Evolutionary conservation across 768 basidiomycete genomes (phyloP).

Genomic region (Xerocomellus intermedius): DNA sequence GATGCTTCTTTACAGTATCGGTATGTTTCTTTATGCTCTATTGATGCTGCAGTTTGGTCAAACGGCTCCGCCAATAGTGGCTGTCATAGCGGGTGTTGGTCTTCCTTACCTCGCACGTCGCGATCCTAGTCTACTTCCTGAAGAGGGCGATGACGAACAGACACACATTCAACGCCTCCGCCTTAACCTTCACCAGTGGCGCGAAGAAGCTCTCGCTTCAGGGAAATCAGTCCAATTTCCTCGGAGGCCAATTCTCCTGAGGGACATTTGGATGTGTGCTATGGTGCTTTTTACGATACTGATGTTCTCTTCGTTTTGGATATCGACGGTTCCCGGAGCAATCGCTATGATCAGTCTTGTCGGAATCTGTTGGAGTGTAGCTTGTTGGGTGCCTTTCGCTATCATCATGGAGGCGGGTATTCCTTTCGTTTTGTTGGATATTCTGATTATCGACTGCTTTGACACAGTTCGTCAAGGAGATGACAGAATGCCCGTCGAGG

Average conservation of each 20-base stretch:
- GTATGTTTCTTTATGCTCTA: slow-evolving; percentile 38
- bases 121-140: slow-evolving; percentile 74
- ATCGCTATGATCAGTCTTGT: slow-evolving; percentile 79
- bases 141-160: slow-evolving; percentile 67
- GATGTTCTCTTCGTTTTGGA: slow-evolving; percentile 84
- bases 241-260: slow-evolving; percentile 84
- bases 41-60: not conserved
- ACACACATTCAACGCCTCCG: slow-evolving; percentile 69
- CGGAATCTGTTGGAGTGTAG: slow-evolving; percentile 95
- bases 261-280: slow-evolving; percentile 93
- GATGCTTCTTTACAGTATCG: slow-evolving; percentile 86
- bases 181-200: slow-evolving; percentile 75
- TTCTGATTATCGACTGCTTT: not conserved
- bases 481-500: slow-evolving; percentile 38
- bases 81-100: slow-evolving; percentile 76
- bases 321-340: slow-evolving; percentile 73
- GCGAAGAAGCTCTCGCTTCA: slow-evolving; percentile 73
- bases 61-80: slow-evolving; percentile 50
- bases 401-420: slow-evolving; percentile 90
- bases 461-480: slow-evolving; percentile 69
- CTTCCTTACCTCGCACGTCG: slow-evolving; percentile 81
- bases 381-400: slow-evolving; percentile 97
- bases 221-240: slow-evolving; percentile 79
- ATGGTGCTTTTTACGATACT: slow-evolving; percentile 76
- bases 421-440: slow-evolving; percentile 40